phyloP scores from a whole-genome alignment of 805 yeast genomes.

The Teunomyces cretensis region DNA sequence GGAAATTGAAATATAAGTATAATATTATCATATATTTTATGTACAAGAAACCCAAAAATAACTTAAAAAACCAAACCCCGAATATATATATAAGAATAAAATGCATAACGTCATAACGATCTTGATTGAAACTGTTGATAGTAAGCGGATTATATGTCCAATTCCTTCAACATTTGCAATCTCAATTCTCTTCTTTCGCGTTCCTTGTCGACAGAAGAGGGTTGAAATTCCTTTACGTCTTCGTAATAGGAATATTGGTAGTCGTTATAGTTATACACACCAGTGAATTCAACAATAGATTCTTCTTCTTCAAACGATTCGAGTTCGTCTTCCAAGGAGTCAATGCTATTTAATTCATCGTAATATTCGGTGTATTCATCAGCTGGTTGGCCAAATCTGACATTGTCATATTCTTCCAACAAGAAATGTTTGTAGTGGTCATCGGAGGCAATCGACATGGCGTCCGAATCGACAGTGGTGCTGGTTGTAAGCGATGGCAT shows the following conservation, averaged over 20 bases:
- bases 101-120: background rate
- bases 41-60: conserved; percentile 1
- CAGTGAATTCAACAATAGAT: conserved; percentile 10
- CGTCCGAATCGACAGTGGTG: background rate
- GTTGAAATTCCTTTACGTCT: conserved; percentile 5
- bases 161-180: conserved; percentile 35
- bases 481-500: conserved; percentile 1
- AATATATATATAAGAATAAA: background rate
- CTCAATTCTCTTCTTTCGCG: conserved; percentile 39
- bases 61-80: background rate
- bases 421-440: background rate
- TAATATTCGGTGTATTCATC: conserved; percentile 27
- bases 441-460: background rate
- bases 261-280: conserved; percentile 9
- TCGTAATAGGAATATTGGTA: conserved; percentile 11
- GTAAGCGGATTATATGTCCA: conserved; percentile 12
- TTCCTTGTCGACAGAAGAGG: conserved; percentile 24
- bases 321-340: conserved; percentile 17
- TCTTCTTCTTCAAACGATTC: conserved; percentile 20
- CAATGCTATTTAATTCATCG: conserved; percentile 12
- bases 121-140: background rate
- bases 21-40: conserved; percentile 1
- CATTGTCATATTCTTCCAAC: background rate
- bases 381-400: conserved; percentile 13
- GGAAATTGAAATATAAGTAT: conserved; percentile 4